Evolutionary conservation across 2,329 filamentous ascomycete genomes (phyloP).

Genomic region (Salinomyces thailandicus): DNA sequence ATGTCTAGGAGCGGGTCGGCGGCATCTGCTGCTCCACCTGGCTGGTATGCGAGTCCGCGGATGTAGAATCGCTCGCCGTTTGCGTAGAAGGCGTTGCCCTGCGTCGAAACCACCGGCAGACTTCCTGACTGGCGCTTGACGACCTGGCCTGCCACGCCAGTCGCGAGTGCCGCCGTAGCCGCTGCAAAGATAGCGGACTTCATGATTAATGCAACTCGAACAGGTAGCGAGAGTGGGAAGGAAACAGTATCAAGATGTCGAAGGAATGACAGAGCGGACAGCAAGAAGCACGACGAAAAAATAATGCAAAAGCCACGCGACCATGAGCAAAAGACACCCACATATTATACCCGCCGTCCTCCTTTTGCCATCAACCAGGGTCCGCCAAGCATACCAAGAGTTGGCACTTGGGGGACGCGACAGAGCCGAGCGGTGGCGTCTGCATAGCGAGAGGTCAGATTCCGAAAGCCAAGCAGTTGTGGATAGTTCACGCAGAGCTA

Average conservation of each 20-base stretch:
- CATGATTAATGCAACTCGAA: not conserved
- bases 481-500: too few relatives aligned
- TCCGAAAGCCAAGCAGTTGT: not conserved
- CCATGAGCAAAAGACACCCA: too few relatives aligned
- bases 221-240: not conserved
- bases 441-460: constrained; percentile 1
- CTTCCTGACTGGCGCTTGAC: constrained; percentile 5
- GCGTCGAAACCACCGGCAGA: constrained; percentile 12
- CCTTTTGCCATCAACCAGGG: not conserved
- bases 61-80: constrained; percentile 50
- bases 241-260: not conserved
- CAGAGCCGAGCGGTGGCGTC: constrained; percentile 1
- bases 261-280: too few relatives aligned
- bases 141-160: constrained; percentile 3
- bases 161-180: not conserved
- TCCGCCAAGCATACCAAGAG: not conserved
- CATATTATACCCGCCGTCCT: too few relatives aligned
- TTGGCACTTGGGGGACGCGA: not conserved
- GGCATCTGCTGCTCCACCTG: constrained; percentile 44
- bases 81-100: constrained; percentile 41
- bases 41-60: constrained; percentile 46
- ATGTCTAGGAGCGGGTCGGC: constrained; percentile 48
- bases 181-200: not conserved
- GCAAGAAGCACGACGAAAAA: too few relatives aligned
- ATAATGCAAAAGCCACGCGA: too few relatives aligned